Conservation (phyloP, 257 asterid genomes). For the Jaltomata sinuosa region DNA sequence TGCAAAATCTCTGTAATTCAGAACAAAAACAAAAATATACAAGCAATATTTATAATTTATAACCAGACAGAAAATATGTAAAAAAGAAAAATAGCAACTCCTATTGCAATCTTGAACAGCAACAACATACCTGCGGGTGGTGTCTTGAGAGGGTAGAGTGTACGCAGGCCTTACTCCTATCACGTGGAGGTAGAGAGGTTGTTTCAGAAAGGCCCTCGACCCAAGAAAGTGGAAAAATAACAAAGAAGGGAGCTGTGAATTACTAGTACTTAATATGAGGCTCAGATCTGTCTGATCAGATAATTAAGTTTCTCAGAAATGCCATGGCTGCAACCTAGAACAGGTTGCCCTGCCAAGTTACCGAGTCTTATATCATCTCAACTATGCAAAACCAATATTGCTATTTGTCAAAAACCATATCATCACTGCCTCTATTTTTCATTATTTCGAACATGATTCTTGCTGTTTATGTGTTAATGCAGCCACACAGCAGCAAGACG, state of each 20-base stretch:
- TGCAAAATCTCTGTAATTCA: background rate
- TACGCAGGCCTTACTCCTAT: no score
- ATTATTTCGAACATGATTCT: background rate
- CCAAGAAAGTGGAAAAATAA: background rate
- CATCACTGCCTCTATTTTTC: background rate
- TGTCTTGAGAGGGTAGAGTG: no score
- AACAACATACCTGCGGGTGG: no score
- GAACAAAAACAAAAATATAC: background rate
- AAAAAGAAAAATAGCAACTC: background rate
- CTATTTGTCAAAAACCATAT: background rate
- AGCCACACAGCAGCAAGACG: background rate
- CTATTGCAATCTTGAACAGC: background rate
- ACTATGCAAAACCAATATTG: background rate
- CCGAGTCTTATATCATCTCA: background rate
- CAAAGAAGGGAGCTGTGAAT: background rate
- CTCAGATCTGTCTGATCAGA: background rate
- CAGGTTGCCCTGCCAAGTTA: background rate
- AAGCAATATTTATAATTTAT: background rate
- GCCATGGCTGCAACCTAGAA: background rate
- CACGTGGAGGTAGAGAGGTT: no score
- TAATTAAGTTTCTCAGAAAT: background rate
- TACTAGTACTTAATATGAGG: background rate
- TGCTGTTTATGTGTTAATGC: background rate
- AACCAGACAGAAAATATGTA: background rate
- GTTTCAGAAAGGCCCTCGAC: no score